Base-by-base conservation (phyloP, 495 filamentous ascomycete genomes). In the Tetracladium marchalianum region DNA sequence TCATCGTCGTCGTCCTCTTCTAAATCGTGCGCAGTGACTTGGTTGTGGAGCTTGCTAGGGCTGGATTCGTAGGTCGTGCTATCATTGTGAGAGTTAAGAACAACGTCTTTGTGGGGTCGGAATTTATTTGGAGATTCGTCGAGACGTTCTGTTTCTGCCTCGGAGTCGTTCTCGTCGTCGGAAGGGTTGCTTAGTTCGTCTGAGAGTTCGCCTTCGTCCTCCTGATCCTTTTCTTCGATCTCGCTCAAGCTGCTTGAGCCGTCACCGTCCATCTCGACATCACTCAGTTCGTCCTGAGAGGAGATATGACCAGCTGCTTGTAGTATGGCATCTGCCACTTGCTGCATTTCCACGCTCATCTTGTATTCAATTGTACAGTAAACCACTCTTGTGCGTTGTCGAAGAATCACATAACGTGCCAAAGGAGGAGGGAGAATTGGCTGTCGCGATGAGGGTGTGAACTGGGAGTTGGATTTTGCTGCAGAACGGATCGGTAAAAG, bases 61-160 rank as follows among this genome's bases (percentile, higher is more conserved):
- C 77, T 84, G 39, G 70, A 75, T 41, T 78, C 76, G 43, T 72
- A 75, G 24, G 50, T 52, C 31, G 65, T 51, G 47, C 58, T 55
- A 51, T 70, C 54, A 58, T 63, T 39, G 61, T 62, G 54, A 54
- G 57, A 52, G 35, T 53, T 75, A 15, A 84, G 52, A 7, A 80
- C 70, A 39, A 87, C 81, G 62, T 83, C 75, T 54, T 71, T 70
- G 50, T 73, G 71, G 27, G 64, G 60, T 54, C 72, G 73, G 53
- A 70, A 66, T 51, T 90, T 87, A 46, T 84, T 78, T 16, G 92
- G 93, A n/a, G 90, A 90, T 58, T 85, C 80, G 53, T 93, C 90
- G 55, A 97, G 73, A 42, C 93, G 80, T 67, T 97, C 93, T 7
- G 92, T 98, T 68, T 96, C 92, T 22, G 93, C 92, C 65, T 98